Evolutionary conservation across 352 stramenopile genomes (phyloP), one percentile per base, ranked within the genome.

Genomic region (Phytophthora capsici): DNA sequence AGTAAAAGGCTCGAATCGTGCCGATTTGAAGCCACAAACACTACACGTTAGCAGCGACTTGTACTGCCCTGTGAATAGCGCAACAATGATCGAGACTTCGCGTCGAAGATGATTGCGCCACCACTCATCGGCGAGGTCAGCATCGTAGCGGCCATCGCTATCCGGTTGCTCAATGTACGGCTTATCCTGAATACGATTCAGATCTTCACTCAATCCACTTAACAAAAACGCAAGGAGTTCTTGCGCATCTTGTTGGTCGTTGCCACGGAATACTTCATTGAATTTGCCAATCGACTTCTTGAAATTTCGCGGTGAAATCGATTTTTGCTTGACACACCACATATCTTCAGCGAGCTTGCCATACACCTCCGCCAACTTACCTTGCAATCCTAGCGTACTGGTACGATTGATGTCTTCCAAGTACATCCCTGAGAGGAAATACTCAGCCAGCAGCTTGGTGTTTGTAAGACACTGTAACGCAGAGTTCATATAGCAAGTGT

Each of bases 11-110:
- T 98, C 95, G 53, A 98, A 98, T 12, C 93, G 87, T 20, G 90
- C 88, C 13, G 83, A 96, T 66, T 93, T 97, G 69, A 99, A 99
- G 12, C 91, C 91, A 66, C 98, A 99, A 17, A 89, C 82, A 52
- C 89, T 94, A 71, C 98, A 99, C 25, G 91, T 98, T 22, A 99
- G 70, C 20, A 98, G 82, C 59, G 93, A 98, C 71, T 99, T 99
- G 82, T 99, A 99, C 80, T 99, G 98, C 0, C 98, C 98, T 8
- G 94, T 98, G 68, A 99, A 99, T 4, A 99, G 82, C n/a, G 97
- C 97, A 14, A 99, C 97, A 48, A 99, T 97, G 54, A 99, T 98
- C 9, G 93, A 99, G 40, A 99, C 89, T 74, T 99, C 97, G 26
- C 98, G 83, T 37, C 96, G 90, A 22, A 99, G 82, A 74, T 99